phyloP scores from a whole-genome alignment of 768 basidiomycete species.

The Royoungia palumana region DNA sequence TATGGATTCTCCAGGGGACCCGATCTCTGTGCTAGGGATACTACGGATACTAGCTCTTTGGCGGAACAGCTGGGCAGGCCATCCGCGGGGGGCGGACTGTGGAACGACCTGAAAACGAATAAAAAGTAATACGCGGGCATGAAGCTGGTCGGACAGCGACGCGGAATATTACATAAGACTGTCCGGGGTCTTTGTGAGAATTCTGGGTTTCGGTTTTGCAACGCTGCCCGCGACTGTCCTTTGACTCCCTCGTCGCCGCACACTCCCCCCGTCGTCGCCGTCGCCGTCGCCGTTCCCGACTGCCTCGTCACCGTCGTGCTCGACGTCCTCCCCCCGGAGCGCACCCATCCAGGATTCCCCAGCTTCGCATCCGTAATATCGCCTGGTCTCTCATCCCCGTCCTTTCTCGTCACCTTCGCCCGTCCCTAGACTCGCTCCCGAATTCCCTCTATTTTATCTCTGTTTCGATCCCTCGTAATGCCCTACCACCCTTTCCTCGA shows the following conservation, averaged over 20 bases:
- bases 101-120: too few species aligned
- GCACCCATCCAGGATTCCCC: conserved; percentile 8
- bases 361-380: conserved; percentile 26
- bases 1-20: too few species aligned
- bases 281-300: conserved; percentile 3
- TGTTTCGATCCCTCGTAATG: conserved; percentile 34
- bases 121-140: too few species aligned
- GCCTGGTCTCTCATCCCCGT: conserved; percentile 16
- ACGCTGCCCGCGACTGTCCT: conserved; percentile 27
- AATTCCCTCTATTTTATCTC: conserved; percentile 21
- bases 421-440: conserved; percentile 19
- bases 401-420: conserved; percentile 22
- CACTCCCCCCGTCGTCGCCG: conserved; percentile 19
- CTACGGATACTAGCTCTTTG: too few species aligned
- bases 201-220: conserved; percentile 34
- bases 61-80: too few species aligned
- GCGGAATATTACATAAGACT: conserved; percentile 22
- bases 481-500: conserved; percentile 30
- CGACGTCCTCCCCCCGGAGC: conserved; percentile 26
- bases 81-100: too few species aligned
- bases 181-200: conserved; percentile 34
- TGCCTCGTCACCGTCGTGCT: conserved; percentile 24
- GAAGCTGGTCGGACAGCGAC: background rate
- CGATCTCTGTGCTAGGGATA: too few species aligned
- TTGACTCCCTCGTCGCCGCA: conserved; percentile 25